phyloP scores from a whole-genome alignment of 176 grass and related monocot genomes.

The Aegilops umbellulata region DNA sequence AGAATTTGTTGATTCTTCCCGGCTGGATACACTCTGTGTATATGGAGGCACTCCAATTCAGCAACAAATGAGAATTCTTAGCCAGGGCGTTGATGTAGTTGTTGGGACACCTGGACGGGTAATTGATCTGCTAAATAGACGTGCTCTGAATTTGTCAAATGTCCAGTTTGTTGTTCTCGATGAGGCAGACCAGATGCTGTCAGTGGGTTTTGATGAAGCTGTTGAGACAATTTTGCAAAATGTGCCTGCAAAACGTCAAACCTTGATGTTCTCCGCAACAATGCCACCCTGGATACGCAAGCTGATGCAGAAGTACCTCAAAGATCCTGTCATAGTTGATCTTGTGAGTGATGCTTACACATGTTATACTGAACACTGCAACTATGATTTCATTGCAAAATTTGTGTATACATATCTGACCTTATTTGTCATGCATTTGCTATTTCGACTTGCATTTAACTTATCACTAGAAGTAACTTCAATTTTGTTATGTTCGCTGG shows the following conservation, averaged over 20 bases:
- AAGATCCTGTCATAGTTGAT: slow-evolving; percentile 71
- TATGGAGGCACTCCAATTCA: slow-evolving; percentile 91
- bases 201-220: slow-evolving; percentile 87
- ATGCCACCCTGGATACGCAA: slow-evolving; percentile 94
- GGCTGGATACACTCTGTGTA: slow-evolving; percentile 74
- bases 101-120: slow-evolving; percentile 88
- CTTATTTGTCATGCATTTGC: background rate
- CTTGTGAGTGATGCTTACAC: slow-evolving; percentile 60
- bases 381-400: background rate
- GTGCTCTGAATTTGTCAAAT: slow-evolving; percentile 61
- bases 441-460: background rate
- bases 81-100: slow-evolving; percentile 83
- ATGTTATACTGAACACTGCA: background rate
- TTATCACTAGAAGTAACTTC: background rate
- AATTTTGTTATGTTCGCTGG: background rate
- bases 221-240: slow-evolving; percentile 83
- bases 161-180: slow-evolving; percentile 90
- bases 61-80: slow-evolving; percentile 69
- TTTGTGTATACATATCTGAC: background rate
- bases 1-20: slow-evolving; percentile 81
- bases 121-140: slow-evolving; percentile 87
- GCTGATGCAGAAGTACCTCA: slow-evolving; percentile 71
- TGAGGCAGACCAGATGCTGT: slow-evolving; percentile 98
- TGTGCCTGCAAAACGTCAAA: slow-evolving; percentile 64
- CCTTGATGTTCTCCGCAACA: slow-evolving; percentile 97